Conservation (phyloP, 139 green algal genomes). For the Chlamydomonas urium region DNA sequence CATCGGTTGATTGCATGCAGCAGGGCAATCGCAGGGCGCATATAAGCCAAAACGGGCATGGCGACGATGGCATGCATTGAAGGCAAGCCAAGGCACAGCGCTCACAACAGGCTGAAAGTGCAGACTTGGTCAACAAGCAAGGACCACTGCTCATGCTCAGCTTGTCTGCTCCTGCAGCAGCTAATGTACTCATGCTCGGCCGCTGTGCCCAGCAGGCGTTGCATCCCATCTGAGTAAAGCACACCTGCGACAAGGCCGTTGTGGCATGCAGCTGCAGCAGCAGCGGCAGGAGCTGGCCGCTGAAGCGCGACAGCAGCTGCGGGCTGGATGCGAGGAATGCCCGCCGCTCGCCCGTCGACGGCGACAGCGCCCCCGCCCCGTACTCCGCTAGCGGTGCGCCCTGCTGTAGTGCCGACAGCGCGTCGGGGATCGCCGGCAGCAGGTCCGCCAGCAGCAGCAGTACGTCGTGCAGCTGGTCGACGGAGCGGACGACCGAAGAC, state of each 20-base stretch:
- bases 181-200: no score
- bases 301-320: conserved; percentile 52
- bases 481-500: conserved; percentile 56
- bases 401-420: conserved; percentile 41
- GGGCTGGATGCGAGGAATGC: conserved; percentile 48
- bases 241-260: conserved; percentile 58
- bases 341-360: background rate
- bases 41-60: no score
- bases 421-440: conserved; percentile 71
- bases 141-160: no score
- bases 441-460: conserved; percentile 67
- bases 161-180: no score
- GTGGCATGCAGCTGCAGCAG: conserved; percentile 69
- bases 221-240: no score
- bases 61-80: no score
- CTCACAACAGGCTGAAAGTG: no score
- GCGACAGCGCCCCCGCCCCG: background rate
- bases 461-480: conserved; percentile 82
- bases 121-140: no score
- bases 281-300: conserved; percentile 67
- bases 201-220: no score
- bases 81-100: no score
- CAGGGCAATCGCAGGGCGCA: background rate
- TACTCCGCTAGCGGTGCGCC: conserved; percentile 12
- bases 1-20: no score